Evolutionary conservation across 2,329 filamentous ascomycete species (phyloP).

Genomic region (Sporothrix euskadiensis): DNA sequence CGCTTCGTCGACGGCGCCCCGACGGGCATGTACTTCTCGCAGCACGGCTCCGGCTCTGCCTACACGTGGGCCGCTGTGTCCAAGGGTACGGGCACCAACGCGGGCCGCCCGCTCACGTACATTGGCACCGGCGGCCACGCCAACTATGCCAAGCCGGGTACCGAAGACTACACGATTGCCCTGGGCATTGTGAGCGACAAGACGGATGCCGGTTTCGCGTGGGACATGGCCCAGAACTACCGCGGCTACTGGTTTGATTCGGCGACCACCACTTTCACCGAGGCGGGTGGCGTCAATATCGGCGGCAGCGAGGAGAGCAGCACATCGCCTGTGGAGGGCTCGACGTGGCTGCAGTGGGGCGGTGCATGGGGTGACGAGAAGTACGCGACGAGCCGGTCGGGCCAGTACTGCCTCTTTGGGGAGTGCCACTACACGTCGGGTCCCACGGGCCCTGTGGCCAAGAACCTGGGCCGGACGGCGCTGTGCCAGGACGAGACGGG

Average conservation of each 20-base stretch:
- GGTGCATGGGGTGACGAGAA: slow-evolving; percentile 36
- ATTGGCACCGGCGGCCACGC: slow-evolving; percentile 34
- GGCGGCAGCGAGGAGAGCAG: slow-evolving; percentile 28
- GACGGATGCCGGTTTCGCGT: slow-evolving; percentile 33
- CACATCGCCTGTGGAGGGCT: slow-evolving; percentile 9
- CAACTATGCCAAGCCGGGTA: slow-evolving; percentile 35
- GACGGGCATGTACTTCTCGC: slow-evolving; percentile 34
- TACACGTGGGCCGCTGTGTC: slow-evolving; percentile 34
- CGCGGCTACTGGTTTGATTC: slow-evolving; percentile 35
- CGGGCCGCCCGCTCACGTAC: slow-evolving; percentile 32
- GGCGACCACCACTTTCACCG: slow-evolving; percentile 24
- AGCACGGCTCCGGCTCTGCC: slow-evolving; percentile 35
- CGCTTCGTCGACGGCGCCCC: slow-evolving; percentile 35
- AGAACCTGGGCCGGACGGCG: slow-evolving; percentile 34
- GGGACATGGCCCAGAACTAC: slow-evolving; percentile 36
- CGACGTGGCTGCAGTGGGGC: slow-evolving; percentile 33
- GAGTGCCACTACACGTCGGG: slow-evolving; percentile 35
- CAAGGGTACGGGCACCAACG: slow-evolving; percentile 20
- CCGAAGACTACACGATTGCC: slow-evolving; percentile 33
- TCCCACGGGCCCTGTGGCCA: slow-evolving; percentile 34
- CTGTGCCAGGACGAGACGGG: slow-evolving; percentile 32
- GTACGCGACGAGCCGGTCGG: slow-evolving; percentile 28
- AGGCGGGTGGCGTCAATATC: slow-evolving; percentile 25
- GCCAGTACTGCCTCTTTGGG: slow-evolving; percentile 35
- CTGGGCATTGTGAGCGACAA: slow-evolving; percentile 32